Conservation (phyloP, 805 yeast species). For the Ogataea siamensis region DNA sequence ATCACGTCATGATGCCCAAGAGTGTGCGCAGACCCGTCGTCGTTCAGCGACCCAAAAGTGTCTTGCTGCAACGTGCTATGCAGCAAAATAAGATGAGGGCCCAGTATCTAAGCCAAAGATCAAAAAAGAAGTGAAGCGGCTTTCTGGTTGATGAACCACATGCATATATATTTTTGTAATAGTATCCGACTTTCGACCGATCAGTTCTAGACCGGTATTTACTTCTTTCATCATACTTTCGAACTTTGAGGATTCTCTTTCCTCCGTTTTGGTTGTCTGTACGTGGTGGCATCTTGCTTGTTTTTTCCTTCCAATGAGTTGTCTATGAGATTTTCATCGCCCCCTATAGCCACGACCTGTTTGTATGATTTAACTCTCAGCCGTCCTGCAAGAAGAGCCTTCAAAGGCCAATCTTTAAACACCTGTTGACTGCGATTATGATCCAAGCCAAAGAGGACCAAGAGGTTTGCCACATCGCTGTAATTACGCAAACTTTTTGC, state of each 20-base stretch:
- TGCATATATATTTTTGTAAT: neutral
- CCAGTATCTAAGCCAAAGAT: constrained; percentile 19
- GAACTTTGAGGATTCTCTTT: no score
- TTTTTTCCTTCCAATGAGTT: constrained; percentile 26
- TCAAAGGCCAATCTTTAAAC: constrained; percentile 56
- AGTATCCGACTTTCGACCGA: constrained; percentile 15
- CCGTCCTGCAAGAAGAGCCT: constrained; percentile 70
- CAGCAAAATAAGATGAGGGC: constrained; percentile 28
- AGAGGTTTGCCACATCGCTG: constrained; percentile 64
- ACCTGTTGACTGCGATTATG: constrained; percentile 57
- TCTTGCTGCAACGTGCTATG: constrained; percentile 33
- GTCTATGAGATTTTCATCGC: constrained; percentile 36
- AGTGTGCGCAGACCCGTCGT: constrained; percentile 11
- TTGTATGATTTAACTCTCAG: constrained; percentile 72
- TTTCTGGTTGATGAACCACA: neutral
- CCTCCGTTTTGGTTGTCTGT: constrained; percentile 8
- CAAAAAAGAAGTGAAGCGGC: constrained; percentile 1
- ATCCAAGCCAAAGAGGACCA: constrained; percentile 70
- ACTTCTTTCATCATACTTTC: no score
- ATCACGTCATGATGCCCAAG: constrained; percentile 27
- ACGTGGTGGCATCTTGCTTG: constrained; percentile 9
- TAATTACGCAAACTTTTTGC: constrained; percentile 52
- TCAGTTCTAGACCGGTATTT: no score
- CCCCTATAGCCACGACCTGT: constrained; percentile 65
- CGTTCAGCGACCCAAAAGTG: constrained; percentile 24